A percentile compares a stretch with the other conserved stretches of the same genome.
These are phyloP conservation scores for Moricandia arvensis DNA, from an alignment of 345 rosid species.

Conservation along the genomic window DNA sequence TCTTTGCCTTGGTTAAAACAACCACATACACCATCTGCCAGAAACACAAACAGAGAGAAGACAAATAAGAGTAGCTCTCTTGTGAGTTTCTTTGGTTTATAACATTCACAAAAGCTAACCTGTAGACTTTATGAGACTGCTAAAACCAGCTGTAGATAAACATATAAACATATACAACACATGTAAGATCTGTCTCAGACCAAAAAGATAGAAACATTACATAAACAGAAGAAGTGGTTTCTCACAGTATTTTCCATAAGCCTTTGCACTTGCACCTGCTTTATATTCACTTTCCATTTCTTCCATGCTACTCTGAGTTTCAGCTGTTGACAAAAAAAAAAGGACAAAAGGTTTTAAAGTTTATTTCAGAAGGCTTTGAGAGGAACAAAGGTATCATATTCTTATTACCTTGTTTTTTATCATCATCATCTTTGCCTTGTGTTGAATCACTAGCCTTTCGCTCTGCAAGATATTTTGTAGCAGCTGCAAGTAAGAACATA, in stretches of 20 bases:
- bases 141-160: slow-evolving; percentile 15
- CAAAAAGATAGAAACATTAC: neutral
- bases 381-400: slow-evolving; percentile 3
- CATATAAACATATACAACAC: slow-evolving; percentile 12
- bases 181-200: neutral
- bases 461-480: slow-evolving; percentile 33
- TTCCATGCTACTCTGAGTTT: slow-evolving; percentile 22
- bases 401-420: slow-evolving; percentile 21
- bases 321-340: slow-evolving; percentile 11
- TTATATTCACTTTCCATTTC: slow-evolving; percentile 31
- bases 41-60: slow-evolving; percentile 8
- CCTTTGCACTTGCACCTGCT: slow-evolving; percentile 30
- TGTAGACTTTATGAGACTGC: slow-evolving; percentile 35
- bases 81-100: slow-evolving; percentile 7
- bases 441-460: slow-evolving; percentile 17
- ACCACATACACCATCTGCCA: slow-evolving; percentile 38
- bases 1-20: slow-evolving; percentile 30
- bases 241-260: slow-evolving; percentile 25
- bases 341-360: no score
- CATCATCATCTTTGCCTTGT: slow-evolving; percentile 21
- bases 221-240: neutral
- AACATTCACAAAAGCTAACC: slow-evolving; percentile 24
- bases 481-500: slow-evolving; percentile 26
- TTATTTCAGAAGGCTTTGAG: slow-evolving; percentile 1
- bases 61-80: slow-evolving; percentile 1